Percentiles rank a stretch among this genome's conserved stretches.
Conservation (phyloP, 305 asterid genomes). For the Fraxinus velutina region DNA sequence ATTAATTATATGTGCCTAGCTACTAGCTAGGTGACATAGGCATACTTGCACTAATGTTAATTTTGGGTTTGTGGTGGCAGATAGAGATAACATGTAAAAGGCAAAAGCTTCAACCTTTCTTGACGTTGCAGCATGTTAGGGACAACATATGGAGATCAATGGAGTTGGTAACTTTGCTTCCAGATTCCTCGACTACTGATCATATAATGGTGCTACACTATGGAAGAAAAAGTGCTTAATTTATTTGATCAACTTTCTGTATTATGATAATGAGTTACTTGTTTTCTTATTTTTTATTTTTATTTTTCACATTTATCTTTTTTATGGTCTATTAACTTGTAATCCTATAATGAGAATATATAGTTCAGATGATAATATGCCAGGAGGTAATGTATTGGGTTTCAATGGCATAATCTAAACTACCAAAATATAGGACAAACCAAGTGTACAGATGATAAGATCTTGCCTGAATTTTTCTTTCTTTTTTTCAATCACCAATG, state of each 20-base stretch:
- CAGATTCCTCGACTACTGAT: conserved; percentile 16
- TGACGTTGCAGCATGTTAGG: background rate
- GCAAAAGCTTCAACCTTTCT: background rate
- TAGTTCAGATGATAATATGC: background rate
- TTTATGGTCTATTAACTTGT: background rate
- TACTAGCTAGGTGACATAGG: too few relatives aligned
- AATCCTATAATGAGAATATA: background rate
- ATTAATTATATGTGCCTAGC: too few relatives aligned
- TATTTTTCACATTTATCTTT: background rate
- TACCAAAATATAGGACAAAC: background rate
- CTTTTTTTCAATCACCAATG: too few relatives aligned
- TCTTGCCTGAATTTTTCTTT: too few relatives aligned
- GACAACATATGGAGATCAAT: background rate
- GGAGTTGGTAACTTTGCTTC: conserved; percentile 27
- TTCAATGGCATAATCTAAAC: background rate
- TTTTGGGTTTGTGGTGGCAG: background rate
- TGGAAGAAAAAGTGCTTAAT: conserved; percentile 20
- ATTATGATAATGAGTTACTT: background rate
- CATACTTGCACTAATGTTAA: background rate
- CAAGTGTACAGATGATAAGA: too few relatives aligned
- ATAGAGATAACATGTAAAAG: background rate
- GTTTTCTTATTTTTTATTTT: background rate
- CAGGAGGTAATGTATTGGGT: background rate
- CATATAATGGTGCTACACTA: conserved; percentile 37
- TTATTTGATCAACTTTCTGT: background rate